Evolutionary conservation across 1,284 basidiomycete genomes (phyloP).

Genomic region (Boletellus deceptivus): DNA sequence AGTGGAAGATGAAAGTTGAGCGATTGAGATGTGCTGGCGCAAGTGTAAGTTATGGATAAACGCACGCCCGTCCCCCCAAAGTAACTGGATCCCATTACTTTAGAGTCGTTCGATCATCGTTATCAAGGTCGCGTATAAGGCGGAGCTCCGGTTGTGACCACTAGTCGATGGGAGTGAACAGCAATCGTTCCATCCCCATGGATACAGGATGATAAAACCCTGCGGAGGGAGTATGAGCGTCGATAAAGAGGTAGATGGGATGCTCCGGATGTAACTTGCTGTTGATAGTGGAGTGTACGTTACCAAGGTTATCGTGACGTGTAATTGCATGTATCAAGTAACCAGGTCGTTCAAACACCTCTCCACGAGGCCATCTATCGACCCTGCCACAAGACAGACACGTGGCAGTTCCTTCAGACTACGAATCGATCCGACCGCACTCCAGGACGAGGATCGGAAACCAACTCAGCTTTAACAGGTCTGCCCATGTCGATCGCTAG

Average conservation of each 20-base stretch:
- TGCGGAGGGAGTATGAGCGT: too few relatives aligned
- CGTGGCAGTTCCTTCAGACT: constrained; percentile 2
- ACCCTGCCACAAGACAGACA: not conserved
- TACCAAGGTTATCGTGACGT: not conserved
- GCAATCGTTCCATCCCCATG: not conserved
- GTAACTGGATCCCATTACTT: not conserved
- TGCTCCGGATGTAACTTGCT: too few relatives aligned
- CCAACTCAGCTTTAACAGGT: not conserved
- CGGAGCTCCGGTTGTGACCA: too few relatives aligned
- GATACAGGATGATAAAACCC: not conserved
- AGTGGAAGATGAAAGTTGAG: not conserved
- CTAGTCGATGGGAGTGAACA: too few relatives aligned
- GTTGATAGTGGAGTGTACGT: not conserved
- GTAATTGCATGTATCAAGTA: not conserved
- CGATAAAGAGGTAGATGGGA: too few relatives aligned
- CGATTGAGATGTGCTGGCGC: not conserved
- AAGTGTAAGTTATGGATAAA: not conserved
- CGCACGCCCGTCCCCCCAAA: not conserved
- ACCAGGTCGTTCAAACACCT: not conserved
- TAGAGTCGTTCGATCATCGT: too few relatives aligned
- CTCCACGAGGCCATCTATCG: not conserved
- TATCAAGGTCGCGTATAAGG: not conserved
- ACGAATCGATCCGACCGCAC: constrained; percentile 4
- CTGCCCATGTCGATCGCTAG: too few relatives aligned
- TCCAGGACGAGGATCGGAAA: not conserved